phyloP scores from a whole-genome alignment of 768 basidiomycete species.

The Boletus pseudo-olivaceus region DNA sequence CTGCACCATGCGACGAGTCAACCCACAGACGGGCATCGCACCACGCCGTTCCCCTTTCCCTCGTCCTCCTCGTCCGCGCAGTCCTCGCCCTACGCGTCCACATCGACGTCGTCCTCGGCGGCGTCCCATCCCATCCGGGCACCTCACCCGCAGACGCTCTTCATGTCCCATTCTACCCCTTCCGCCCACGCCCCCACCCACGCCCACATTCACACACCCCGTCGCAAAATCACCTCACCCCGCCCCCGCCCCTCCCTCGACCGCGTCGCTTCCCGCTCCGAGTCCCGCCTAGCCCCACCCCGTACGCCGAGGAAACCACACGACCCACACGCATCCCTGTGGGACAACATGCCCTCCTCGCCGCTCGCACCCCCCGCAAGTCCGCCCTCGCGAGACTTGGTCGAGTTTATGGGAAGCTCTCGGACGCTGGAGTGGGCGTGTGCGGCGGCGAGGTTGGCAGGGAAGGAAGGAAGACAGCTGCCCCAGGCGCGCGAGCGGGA shows the following conservation, averaged over 20 bases:
- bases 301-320: conserved; percentile 31
- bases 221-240: conserved; percentile 28
- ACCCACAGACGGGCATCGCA: conserved; percentile 17
- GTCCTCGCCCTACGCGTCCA: conserved; percentile 21
- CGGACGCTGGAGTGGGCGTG: conserved; percentile 34
- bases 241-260: conserved; percentile 32
- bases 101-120: conserved; percentile 22
- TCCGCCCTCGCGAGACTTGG: conserved; percentile 30
- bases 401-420: conserved; percentile 28
- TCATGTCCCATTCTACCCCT: conserved; percentile 3
- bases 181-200: not conserved
- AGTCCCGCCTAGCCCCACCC: conserved; percentile 28
- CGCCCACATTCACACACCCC: conserved; percentile 17
- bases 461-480: conserved; percentile 36
- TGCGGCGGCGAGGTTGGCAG: conserved; percentile 46
- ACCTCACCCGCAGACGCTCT: conserved; percentile 37
- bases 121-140: conserved; percentile 29
- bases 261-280: conserved; percentile 29
- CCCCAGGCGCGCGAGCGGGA: conserved; percentile 1
- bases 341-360: conserved; percentile 35
- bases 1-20: conserved; percentile 35
- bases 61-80: conserved; percentile 17
- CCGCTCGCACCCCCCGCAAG: conserved; percentile 43
- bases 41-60: conserved; percentile 8
- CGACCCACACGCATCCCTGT: conserved; percentile 26